Base-by-base conservation (phyloP, 345 rosid species). In the Rhodomyrtus tomentosa region DNA sequence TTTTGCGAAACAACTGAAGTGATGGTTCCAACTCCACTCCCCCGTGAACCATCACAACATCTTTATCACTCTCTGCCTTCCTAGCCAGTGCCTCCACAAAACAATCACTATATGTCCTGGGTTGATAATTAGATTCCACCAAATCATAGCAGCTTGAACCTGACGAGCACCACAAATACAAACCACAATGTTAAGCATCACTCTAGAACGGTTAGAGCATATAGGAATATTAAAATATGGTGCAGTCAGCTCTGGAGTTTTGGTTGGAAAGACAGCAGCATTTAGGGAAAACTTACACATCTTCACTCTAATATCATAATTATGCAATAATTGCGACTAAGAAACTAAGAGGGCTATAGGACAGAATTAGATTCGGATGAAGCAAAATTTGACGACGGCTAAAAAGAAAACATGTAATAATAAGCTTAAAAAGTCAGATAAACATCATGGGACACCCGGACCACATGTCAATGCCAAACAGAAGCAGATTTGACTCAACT, bases 31-130 rank as follows among this genome's bases (percentile, higher is more conserved):
- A 91, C 87, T 89, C 93, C 91, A 91, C 93, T 84, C 98, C 99
- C 36, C 98, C 98, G 82, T 93, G 95, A 85, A 96, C 96, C 42
- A 89, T 87, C 83, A 96, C 97, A 27, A 95, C 89, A 88, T 93
- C 96, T 90, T 90, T 93, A 89, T 96, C 98, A 85, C 91, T 94
- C 84, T 93, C 98, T 55, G 98, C 96, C 88, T 94, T 96, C 92
- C 86, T 88, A 55, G 92, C 56, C 87, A 95, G 91, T 52, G 98
- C 95, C 86, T 93, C 96, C 50, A 89, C 95, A 87, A 96, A 95
- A 92, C 93, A 95, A 89, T 96, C 96, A 81, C 91, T 92, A 76
- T 92, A 96, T 42, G 98, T 95, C 72, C 90, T 92, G 87, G 94
- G 89, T 42, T 50, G 86, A 40, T 84, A 53, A 86, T 81, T 85